These are phyloP conservation scores for Magnolia changhungtana DNA, from an alignment of 164 flowering plant genomes.

Conservation along the genomic window DNA sequence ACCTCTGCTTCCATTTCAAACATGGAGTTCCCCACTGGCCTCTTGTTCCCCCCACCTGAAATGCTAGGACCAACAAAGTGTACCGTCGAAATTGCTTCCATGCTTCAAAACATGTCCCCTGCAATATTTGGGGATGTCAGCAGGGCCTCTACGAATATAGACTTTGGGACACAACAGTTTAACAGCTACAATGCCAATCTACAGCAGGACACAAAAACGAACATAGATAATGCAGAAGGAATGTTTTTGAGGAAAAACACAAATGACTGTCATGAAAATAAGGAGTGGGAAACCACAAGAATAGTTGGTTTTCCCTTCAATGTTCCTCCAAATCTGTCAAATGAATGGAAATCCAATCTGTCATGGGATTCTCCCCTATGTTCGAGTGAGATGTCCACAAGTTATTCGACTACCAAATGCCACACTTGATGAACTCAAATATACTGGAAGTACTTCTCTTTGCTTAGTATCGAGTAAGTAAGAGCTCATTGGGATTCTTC, in stretches of 20 bases:
- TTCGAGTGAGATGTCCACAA: constrained; percentile 62
- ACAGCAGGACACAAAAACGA: constrained; percentile 35
- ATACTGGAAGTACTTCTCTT: constrained; percentile 4
- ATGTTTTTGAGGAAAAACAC: constrained; percentile 28
- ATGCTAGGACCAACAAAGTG: constrained; percentile 28
- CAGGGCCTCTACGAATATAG: constrained; percentile 32
- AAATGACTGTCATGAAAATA: constrained; percentile 11
- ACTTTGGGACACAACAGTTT: constrained; percentile 31
- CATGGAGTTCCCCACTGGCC: constrained; percentile 31
- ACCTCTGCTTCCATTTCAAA: constrained; percentile 24
- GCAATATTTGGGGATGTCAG: constrained; percentile 22
- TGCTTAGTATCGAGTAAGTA: constrained; percentile 10
- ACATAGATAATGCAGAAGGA: constrained; percentile 25
- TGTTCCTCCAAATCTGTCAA: constrained; percentile 35
- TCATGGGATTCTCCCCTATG: constrained; percentile 70
- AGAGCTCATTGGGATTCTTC: neutral
- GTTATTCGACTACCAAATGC: constrained; percentile 50
- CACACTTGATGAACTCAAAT: constrained; percentile 25
- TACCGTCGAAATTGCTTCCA: constrained; percentile 35
- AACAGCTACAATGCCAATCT: constrained; percentile 26
- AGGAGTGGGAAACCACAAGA: constrained; percentile 31
- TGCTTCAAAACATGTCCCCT: constrained; percentile 36
- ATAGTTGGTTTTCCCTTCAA: constrained; percentile 55
- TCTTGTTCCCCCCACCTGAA: constrained; percentile 42
- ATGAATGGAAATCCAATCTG: constrained; percentile 41